phyloP scores from a whole-genome alignment of 2,329 filamentous ascomycete genomes.

The Juglanconis sp. region DNA sequence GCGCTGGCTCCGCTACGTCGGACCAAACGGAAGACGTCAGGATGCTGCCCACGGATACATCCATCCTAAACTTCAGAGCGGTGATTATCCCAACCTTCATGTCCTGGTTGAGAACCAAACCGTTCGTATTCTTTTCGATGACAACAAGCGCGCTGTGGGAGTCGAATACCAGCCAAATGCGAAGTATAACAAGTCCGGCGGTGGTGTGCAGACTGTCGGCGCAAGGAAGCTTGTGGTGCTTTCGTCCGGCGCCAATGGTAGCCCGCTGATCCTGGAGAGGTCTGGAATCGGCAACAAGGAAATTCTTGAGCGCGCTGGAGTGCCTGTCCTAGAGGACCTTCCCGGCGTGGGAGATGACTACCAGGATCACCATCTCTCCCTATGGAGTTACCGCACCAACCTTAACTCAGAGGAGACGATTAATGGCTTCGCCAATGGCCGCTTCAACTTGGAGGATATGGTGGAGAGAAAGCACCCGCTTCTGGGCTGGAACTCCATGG shows the following conservation, averaged over 20 bases:
- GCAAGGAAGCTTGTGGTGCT: conserved; percentile 46
- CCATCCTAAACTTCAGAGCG: conserved; percentile 30
- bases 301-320: conserved; percentile 44
- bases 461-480: conserved; percentile 45
- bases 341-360: conserved; percentile 53
- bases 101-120: conserved; percentile 53
- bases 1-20: conserved; percentile 47
- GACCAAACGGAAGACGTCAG: conserved; percentile 51
- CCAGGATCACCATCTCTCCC: conserved; percentile 31
- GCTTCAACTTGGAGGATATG: conserved; percentile 41
- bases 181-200: conserved; percentile 29
- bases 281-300: conserved; percentile 45
- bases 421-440: conserved; percentile 50
- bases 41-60: conserved; percentile 49
- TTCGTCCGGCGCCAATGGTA: conserved; percentile 37
- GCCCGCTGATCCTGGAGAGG: conserved; percentile 45
- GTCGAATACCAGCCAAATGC: conserved; percentile 46
- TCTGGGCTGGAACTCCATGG: conserved; percentile 57
- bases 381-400: background rate
- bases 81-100: conserved; percentile 51
- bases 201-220: conserved; percentile 33
- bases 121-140: conserved; percentile 44
- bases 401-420: conserved; percentile 35
- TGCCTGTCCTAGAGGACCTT: conserved; percentile 44
- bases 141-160: conserved; percentile 44